A percentile compares a stretch with the other conserved stretches of the same genome.
phyloP scores from a whole-genome alignment of 2,329 filamentous ascomycete genomes.

The Pseudocercospora cruenta region DNA sequence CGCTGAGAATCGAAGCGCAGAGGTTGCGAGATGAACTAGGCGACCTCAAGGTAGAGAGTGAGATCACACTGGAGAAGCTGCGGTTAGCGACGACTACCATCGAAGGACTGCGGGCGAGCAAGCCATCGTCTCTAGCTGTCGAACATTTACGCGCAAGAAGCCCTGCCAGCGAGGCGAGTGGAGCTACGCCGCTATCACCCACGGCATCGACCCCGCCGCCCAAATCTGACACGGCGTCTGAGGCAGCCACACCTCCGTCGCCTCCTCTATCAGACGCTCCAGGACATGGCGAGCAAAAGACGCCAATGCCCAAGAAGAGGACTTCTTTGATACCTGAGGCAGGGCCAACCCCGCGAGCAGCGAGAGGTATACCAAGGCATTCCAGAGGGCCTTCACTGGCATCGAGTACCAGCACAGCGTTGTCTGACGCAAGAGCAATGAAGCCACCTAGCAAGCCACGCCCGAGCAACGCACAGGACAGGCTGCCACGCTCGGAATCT shows the following conservation, averaged over 20 bases:
- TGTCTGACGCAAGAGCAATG: constrained; percentile 33
- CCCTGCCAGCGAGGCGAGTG: constrained; percentile 57
- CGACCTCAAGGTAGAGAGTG: constrained; percentile 91
- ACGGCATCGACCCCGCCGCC: constrained; percentile 82
- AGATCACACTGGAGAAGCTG: constrained; percentile 92
- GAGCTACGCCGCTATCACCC: constrained; percentile 84
- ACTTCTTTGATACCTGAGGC: constrained; percentile 57
- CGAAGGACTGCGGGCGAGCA: constrained; percentile 55
- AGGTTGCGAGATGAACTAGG: constrained; percentile 86
- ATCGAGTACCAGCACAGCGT: constrained; percentile 32
- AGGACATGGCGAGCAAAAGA: constrained; percentile 52
- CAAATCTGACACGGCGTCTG: constrained; percentile 67
- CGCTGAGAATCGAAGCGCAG: constrained; percentile 86
- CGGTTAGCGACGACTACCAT: constrained; percentile 66
- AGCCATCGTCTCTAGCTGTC: constrained; percentile 54
- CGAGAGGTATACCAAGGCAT: constrained; percentile 52
- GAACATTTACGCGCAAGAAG: constrained; percentile 51
- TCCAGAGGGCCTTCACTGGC: constrained; percentile 62
- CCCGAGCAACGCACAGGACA: constrained; percentile 34
- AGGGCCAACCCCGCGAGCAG: constrained; percentile 57
- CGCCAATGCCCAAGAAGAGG: constrained; percentile 45
- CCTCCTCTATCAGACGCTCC: constrained; percentile 91
- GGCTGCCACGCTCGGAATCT: constrained; percentile 67
- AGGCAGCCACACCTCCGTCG: constrained; percentile 82
- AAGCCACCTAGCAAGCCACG: constrained; percentile 50